Base-by-base conservation (phyloP, 2,329 filamentous ascomycete species). In the Ophiostoma pallidulum region DNA sequence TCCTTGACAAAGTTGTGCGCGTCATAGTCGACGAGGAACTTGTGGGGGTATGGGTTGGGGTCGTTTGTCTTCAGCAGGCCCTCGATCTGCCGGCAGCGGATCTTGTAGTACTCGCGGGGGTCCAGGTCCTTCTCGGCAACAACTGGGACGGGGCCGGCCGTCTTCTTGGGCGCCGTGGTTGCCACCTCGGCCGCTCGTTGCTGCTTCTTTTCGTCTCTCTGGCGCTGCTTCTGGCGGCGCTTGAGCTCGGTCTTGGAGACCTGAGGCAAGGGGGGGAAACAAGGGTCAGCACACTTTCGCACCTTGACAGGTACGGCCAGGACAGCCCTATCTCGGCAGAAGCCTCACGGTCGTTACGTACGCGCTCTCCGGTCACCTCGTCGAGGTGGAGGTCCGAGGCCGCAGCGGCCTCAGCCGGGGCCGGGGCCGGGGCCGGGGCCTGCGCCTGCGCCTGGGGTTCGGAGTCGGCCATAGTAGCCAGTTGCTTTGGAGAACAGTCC, bases 141-240 rank as follows among this genome's bases (percentile, higher is more conserved):
- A 18, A 52, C 41, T 2, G 52, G 44, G 12, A 53, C 51, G 61
- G 88, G 45, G 4, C 56, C 85, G 52, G 84, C 79, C 31, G 82
- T 63, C 39, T 65, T 61, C 61, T 66, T 66, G 53, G 61, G 72
- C 57, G 79, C 76, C 49, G 71, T 70, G 38, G 70, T 75, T 53
- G 74, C 59, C 52, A 60, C 66, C 59, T 51, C 74, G 45, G 86
- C 85, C 24, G 81, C 85, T 75, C 88, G 91, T 70, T 88, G 81
- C 58, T 81, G 81, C 83, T 94, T 96, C 71, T 89, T 86, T 57
- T 84, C 84, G 52, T 94, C 89, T 67, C 78, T 81, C 66, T 91
- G 80, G 57, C 91, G 83, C 63, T 83, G 77, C 86, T 98, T 98
- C 72, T 90, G 80, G 61, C 91, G 82, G 73, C 87, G 91, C 87